Evolutionary conservation across 345 rosid genomes (phyloP).

Genomic region (Streptanthus diversifolius): DNA sequence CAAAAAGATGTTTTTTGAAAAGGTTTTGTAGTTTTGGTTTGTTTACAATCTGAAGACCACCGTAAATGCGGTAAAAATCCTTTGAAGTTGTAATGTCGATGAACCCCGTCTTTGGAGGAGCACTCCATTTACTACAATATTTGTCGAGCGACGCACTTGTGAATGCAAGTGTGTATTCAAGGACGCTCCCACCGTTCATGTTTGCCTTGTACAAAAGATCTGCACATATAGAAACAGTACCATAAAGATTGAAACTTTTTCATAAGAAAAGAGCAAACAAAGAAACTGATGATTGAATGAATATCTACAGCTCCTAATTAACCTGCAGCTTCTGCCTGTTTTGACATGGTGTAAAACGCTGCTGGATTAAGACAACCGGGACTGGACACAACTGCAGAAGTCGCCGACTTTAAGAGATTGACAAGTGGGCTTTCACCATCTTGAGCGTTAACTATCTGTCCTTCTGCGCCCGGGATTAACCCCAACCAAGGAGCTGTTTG

Average conservation of each 20-base stretch:
- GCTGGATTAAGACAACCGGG: slow-evolving; percentile 75
- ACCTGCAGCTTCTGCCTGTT: slow-evolving; percentile 99
- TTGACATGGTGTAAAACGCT: slow-evolving; percentile 87
- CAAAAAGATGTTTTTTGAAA: not conserved
- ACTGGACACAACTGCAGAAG: slow-evolving; percentile 66
- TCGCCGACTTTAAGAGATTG: slow-evolving; percentile 78
- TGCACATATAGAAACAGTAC: slow-evolving; percentile 34
- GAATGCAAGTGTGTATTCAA: slow-evolving; percentile 97
- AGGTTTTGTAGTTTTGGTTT: slow-evolving; percentile 13
- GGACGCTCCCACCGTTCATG: slow-evolving; percentile 81
- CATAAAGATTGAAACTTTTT: slow-evolving; percentile 9
- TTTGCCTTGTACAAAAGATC: slow-evolving; percentile 96
- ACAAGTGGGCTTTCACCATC: slow-evolving; percentile 91
- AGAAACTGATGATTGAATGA: not conserved
- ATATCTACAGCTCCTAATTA: not conserved
- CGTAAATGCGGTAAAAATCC: slow-evolving; percentile 88
- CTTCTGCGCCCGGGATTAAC: slow-evolving; percentile 73
- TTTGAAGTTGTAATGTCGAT: slow-evolving; percentile 93
- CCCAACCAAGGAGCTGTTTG: slow-evolving; percentile 98
- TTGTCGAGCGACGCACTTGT: slow-evolving; percentile 94
- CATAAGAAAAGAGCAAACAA: not conserved
- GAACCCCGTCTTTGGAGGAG: slow-evolving; percentile 93
- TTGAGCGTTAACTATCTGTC: slow-evolving; percentile 75
- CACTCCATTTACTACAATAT: slow-evolving; percentile 94
- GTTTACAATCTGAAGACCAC: slow-evolving; percentile 96